Percentiles rank a stretch among this genome's conserved stretches.
Evolutionary conservation across 352 stramenopile species (phyloP).

Genomic region (Globisporangium uncinulatum): DNA sequence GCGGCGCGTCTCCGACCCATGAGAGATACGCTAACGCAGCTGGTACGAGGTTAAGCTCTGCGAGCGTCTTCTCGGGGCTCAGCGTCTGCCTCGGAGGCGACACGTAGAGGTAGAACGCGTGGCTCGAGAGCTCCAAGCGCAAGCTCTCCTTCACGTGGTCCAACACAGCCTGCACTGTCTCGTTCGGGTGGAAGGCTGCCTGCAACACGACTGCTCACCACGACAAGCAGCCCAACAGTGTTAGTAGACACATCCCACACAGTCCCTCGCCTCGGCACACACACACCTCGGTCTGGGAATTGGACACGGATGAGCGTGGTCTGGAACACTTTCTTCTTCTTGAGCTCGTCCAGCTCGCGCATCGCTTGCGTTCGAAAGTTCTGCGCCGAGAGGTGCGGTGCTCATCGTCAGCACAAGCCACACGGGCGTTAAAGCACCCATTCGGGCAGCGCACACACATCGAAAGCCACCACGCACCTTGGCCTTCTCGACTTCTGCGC

Average conservation of each 20-base stretch:
- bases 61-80: conserved; percentile 41
- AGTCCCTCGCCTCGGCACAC: too few relatives aligned
- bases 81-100: conserved; percentile 72
- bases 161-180: conserved; percentile 70
- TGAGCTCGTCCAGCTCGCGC: conserved; percentile 83
- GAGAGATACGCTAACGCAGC: conserved; percentile 73
- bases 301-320: conserved; percentile 72
- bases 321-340: conserved; percentile 80
- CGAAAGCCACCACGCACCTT: conserved; percentile 29
- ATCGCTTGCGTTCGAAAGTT: conserved; percentile 85
- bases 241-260: neutral
- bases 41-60: conserved; percentile 68
- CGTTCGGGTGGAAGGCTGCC: conserved; percentile 77
- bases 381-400: conserved; percentile 14
- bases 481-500: conserved; percentile 68
- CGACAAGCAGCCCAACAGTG: neutral
- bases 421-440: neutral
- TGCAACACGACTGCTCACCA: conserved; percentile 55
- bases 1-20: conserved; percentile 33
- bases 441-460: too few relatives aligned
- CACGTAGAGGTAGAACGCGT: conserved; percentile 73
- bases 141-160: conserved; percentile 56
- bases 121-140: conserved; percentile 12
- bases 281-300: conserved; percentile 74
- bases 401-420: neutral